Conservation (phyloP, 2,329 filamentous ascomycete species). For the Pezicula radicicola region DNA sequence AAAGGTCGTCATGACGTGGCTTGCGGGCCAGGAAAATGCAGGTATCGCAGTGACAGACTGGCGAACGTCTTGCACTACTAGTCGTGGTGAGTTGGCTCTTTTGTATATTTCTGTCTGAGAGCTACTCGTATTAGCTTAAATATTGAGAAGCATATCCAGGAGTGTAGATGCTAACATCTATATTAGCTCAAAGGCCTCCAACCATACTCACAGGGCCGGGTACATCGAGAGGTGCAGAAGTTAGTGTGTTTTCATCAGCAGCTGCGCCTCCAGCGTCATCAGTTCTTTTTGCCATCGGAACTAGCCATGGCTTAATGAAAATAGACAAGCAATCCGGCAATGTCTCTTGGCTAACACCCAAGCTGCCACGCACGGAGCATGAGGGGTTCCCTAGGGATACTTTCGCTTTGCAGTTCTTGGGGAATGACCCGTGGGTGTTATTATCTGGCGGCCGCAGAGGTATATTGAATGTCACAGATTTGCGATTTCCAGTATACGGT, state of each 20-base stretch:
- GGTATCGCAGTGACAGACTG: conserved; percentile 10
- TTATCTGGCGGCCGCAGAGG: conserved; percentile 50
- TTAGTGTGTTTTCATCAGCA: conserved; percentile 35
- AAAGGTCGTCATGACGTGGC: conserved; percentile 10
- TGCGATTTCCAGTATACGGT: conserved; percentile 22
- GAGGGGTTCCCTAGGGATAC: conserved; percentile 33
- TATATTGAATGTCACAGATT: conserved; percentile 33
- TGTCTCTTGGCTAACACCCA: conserved; percentile 11
- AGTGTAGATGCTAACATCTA: neutral
- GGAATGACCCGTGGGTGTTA: conserved; percentile 40
- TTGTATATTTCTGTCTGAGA: neutral
- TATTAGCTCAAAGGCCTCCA: neutral
- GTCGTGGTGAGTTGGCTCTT: neutral
- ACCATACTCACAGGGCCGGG: conserved; percentile 11
- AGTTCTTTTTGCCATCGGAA: conserved; percentile 45
- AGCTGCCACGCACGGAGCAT: conserved; percentile 14
- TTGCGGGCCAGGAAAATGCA: conserved; percentile 3
- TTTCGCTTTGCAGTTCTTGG: conserved; percentile 47
- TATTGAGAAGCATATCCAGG: neutral
- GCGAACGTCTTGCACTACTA: neutral
- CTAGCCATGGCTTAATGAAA: conserved; percentile 42
- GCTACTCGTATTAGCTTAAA: neutral
- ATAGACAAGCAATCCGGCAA: conserved; percentile 22
- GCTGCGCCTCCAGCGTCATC: conserved; percentile 37
- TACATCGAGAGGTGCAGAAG: conserved; percentile 10